Evolutionary conservation across 257 asterid genomes (phyloP).

Genomic region (Solanum gracilifrons): DNA sequence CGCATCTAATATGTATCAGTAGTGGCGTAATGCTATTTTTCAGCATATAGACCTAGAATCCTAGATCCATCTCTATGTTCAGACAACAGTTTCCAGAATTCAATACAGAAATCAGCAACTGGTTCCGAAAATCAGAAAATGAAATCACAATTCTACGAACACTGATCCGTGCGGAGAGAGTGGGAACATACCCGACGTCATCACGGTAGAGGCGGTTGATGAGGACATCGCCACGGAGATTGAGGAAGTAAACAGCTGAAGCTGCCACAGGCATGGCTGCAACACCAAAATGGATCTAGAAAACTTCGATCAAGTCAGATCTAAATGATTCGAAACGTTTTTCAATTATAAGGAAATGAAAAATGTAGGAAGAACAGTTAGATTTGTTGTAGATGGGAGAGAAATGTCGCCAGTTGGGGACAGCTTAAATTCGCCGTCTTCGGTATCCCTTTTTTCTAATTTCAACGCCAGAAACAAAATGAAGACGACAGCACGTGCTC

Average conservation of each 20-base stretch:
- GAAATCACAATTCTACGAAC: not conserved
- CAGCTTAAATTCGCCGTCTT: not conserved
- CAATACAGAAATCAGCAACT: not conserved
- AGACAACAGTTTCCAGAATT: not conserved
- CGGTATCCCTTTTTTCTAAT: not conserved
- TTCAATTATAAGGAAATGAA: not conserved
- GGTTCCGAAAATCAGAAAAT: not conserved
- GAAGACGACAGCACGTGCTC: not conserved
- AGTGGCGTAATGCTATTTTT: not conserved
- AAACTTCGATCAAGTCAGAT: not conserved
- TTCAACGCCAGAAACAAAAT: not conserved
- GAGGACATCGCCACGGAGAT: constrained; percentile 98
- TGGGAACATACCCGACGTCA: constrained; percentile 69
- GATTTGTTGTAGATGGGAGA: not conserved
- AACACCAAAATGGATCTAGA: constrained; percentile 1
- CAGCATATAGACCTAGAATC: not conserved
- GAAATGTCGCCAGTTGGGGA: not conserved
- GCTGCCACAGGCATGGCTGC: constrained; percentile 95
- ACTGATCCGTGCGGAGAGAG: not conserved
- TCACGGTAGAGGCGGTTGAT: constrained; percentile 98
- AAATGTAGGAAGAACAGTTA: not conserved
- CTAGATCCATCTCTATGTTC: not conserved
- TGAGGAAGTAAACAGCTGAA: constrained; percentile 88
- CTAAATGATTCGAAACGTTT: not conserved
- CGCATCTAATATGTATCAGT: not conserved